A percentile compares a stretch with the other conserved stretches of the same genome.
These are phyloP conservation scores for Penicillium parvum DNA, from an alignment of 495 filamentous ascomycete species.

Conservation along the genomic window DNA sequence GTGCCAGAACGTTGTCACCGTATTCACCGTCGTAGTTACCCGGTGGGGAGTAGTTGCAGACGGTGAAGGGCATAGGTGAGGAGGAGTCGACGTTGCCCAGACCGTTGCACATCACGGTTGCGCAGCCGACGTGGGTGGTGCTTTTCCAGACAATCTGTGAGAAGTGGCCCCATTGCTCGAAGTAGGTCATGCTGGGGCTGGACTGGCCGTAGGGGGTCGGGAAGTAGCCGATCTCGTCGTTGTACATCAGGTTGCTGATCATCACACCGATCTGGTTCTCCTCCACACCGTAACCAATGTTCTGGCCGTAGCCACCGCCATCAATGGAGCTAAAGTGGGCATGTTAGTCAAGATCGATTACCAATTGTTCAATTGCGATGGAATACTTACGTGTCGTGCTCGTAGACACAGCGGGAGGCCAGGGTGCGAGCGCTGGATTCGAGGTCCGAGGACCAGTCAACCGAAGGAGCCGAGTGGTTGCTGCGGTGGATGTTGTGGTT, in stretches of 20 bases:
- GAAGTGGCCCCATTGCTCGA: conserved; percentile 78
- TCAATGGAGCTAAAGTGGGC: conserved; percentile 36
- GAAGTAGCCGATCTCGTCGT: conserved; percentile 61
- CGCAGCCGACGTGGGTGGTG: conserved; percentile 70
- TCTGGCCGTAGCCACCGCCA: conserved; percentile 75
- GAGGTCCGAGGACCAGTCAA: conserved; percentile 60
- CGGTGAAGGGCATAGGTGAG: conserved; percentile 54
- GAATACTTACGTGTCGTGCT: conserved; percentile 67
- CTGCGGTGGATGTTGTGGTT: conserved; percentile 85
- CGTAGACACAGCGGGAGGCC: conserved; percentile 61
- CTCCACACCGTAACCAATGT: conserved; percentile 58
- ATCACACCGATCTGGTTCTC: conserved; percentile 53
- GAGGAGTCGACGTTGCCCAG: conserved; percentile 47
- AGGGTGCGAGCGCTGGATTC: conserved; percentile 54
- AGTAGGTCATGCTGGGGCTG: conserved; percentile 53
- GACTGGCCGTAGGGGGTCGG: conserved; percentile 40
- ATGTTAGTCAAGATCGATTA: not conserved
- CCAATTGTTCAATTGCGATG: not conserved
- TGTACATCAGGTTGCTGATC: conserved; percentile 79
- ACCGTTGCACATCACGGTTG: conserved; percentile 51
- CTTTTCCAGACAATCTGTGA: conserved; percentile 85
- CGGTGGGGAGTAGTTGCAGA: conserved; percentile 82
- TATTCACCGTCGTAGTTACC: conserved; percentile 69
- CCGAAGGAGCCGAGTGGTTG: conserved; percentile 66
- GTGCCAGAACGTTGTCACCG: conserved; percentile 54